A percentile compares a stretch with the other conserved stretches of the same genome.
Conservation (phyloP, 768 basidiomycete genomes). For the Russula sp. region DNA sequence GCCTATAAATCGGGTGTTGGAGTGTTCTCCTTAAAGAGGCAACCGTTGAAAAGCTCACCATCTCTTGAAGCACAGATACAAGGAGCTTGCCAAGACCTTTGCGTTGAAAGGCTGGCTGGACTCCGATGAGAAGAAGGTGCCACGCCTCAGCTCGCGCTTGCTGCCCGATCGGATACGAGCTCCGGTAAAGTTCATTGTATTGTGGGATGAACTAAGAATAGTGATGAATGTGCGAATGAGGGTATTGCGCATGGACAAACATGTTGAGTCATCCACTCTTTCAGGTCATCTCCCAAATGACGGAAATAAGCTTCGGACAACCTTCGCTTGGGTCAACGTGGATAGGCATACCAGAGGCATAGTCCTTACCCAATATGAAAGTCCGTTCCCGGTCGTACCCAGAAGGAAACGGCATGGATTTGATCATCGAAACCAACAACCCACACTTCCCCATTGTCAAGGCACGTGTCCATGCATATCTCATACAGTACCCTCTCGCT, state of each 20-base stretch:
- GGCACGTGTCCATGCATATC: not conserved
- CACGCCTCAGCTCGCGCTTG: not conserved
- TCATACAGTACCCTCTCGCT: conserved; percentile 1
- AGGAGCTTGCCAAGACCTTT: not conserved
- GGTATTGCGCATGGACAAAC: not conserved
- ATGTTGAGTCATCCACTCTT: not conserved
- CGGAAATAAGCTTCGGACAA: not conserved
- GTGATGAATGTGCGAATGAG: not conserved
- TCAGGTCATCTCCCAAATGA: not conserved
- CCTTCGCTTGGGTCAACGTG: not conserved
- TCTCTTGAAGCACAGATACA: not conserved
- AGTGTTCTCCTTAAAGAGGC: not conserved
- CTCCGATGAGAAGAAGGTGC: not conserved
- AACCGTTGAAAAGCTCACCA: not conserved
- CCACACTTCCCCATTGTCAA: conserved; percentile 12
- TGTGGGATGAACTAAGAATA: not conserved
- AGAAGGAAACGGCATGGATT: conserved; percentile 1
- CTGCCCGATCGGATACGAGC: not conserved
- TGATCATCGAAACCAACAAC: not conserved
- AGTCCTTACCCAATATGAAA: conserved; percentile 1
- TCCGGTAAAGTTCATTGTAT: not conserved
- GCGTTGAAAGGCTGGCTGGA: not conserved
- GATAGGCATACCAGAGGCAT: not conserved
- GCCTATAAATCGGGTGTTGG: not conserved
- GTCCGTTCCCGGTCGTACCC: conserved; percentile 10